These are phyloP conservation scores for Williopsis jadinii DNA, from an alignment of 1,139 yeast genomes.

Conservation along the genomic window DNA sequence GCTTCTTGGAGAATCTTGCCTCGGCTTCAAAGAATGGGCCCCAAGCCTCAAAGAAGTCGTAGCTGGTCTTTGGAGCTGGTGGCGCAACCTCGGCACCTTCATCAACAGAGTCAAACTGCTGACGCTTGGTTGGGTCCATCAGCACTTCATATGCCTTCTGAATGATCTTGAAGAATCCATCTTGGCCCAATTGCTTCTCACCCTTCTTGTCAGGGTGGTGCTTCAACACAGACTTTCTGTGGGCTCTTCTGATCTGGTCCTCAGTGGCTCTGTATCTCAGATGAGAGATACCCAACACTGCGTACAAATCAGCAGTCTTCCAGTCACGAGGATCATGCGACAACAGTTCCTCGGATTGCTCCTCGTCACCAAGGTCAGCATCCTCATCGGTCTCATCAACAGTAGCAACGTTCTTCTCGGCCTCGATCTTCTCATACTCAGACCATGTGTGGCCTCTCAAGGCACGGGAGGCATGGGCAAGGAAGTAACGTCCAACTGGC, in stretches of 20 bases:
- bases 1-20: slow-evolving; percentile 83
- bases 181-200: slow-evolving; percentile 83
- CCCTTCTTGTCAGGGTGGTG: slow-evolving; percentile 97
- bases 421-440: slow-evolving; percentile 90
- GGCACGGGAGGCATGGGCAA: slow-evolving; percentile 96
- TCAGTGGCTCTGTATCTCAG: slow-evolving; percentile 88
- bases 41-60: slow-evolving; percentile 89
- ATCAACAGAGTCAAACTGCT: slow-evolving; percentile 94
- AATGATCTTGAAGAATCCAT: slow-evolving; percentile 95
- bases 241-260: slow-evolving; percentile 93
- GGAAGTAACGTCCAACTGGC: slow-evolving; percentile 93
- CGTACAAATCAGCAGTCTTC: slow-evolving; percentile 94
- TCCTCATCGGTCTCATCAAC: slow-evolving; percentile 68
- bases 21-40: slow-evolving; percentile 88
- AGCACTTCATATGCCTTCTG: slow-evolving; percentile 93
- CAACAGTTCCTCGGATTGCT: slow-evolving; percentile 59
- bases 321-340: slow-evolving; percentile 95
- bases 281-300: slow-evolving; percentile 89
- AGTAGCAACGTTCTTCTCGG: slow-evolving; percentile 75
- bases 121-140: slow-evolving; percentile 80
- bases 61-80: slow-evolving; percentile 56
- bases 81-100: slow-evolving; percentile 78
- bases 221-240: slow-evolving; percentile 91
- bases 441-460: slow-evolving; percentile 98
- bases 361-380: slow-evolving; percentile 72